These are phyloP conservation scores for Talaromyces stipitatus DNA, from an alignment of 495 filamentous ascomycete species.

Conservation along the genomic window DNA sequence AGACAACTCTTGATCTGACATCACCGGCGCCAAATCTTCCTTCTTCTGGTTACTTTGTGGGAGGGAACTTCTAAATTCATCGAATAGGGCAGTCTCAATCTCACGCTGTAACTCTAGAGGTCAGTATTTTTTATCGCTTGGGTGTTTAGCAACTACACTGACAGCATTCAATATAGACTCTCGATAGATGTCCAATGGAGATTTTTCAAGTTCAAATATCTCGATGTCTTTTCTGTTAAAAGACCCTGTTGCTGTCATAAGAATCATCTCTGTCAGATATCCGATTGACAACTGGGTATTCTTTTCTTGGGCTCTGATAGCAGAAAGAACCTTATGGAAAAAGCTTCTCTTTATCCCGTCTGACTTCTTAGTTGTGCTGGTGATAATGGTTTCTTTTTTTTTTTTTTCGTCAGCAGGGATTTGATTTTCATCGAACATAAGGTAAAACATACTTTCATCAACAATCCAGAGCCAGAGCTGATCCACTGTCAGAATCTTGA, in stretches of 20 bases:
- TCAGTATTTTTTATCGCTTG: neutral
- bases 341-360: neutral
- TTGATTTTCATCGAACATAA: neutral
- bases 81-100: no score
- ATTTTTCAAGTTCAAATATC: neutral
- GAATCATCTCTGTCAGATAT: constrained; percentile 2
- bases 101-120: no score
- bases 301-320: constrained; percentile 4
- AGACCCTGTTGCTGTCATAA: constrained; percentile 3
- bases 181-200: constrained; percentile 10
- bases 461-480: constrained; percentile 15
- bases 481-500: constrained; percentile 10
- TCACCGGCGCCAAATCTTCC: no score
- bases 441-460: constrained; percentile 6
- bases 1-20: no score
- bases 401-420: neutral
- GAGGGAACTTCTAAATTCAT: no score
- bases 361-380: constrained; percentile 6
- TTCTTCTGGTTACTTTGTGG: no score
- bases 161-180: constrained; percentile 9
- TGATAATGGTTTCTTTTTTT: constrained; percentile 10
- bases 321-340: constrained; percentile 3
- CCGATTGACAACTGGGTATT: neutral
- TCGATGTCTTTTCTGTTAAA: constrained; percentile 1
- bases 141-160: neutral